These are phyloP conservation scores for Cutaneotrichosporon curvatum DNA, from an alignment of 1,284 basidiomycete species.

Conservation along the genomic window DNA sequence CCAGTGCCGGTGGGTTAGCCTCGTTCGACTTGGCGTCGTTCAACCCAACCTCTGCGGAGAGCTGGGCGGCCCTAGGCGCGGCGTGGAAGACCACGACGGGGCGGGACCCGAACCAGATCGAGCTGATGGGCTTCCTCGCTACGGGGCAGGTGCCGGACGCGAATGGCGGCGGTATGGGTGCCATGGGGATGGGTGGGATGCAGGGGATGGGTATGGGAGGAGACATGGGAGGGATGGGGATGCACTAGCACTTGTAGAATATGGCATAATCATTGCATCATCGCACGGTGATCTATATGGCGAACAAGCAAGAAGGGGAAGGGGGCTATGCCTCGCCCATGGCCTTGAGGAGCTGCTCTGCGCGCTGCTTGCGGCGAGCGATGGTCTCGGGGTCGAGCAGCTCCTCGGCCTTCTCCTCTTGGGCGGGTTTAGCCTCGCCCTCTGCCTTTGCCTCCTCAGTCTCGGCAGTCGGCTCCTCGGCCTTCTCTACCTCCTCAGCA, in stretches of 20 bases:
- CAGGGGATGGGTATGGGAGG: conserved; percentile 13
- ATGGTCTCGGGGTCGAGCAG: conserved; percentile 1
- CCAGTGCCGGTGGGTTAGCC: neutral
- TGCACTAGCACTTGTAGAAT: too few relatives aligned
- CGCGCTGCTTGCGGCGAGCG: conserved; percentile 15
- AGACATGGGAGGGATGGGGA: too few relatives aligned
- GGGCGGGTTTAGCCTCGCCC: neutral
- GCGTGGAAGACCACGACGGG: conserved; percentile 36
- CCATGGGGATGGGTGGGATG: neutral
- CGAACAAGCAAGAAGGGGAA: neutral
- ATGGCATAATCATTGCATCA: too few relatives aligned
- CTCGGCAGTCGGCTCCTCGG: neutral
- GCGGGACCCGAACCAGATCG: conserved; percentile 34
- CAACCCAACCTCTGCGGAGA: conserved; percentile 28
- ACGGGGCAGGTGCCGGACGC: conserved; percentile 6
- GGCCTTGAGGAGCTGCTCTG: conserved; percentile 18
- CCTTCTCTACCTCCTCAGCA: neutral
- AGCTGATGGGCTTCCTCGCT: conserved; percentile 36
- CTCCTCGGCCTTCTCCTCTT: conserved; percentile 2
- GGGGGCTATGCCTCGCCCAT: conserved; percentile 4
- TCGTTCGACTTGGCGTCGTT: conserved; percentile 30
- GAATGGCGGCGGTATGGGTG: neutral
- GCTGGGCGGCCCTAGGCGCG: conserved; percentile 28
- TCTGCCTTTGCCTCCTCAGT: conserved; percentile 1
- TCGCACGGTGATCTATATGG: too few relatives aligned